Percentiles rank a stretch among this genome's conserved stretches.
Evolutionary conservation across 306 rosid species (phyloP).

Genomic region (Gynostemma pentaphyllum): DNA sequence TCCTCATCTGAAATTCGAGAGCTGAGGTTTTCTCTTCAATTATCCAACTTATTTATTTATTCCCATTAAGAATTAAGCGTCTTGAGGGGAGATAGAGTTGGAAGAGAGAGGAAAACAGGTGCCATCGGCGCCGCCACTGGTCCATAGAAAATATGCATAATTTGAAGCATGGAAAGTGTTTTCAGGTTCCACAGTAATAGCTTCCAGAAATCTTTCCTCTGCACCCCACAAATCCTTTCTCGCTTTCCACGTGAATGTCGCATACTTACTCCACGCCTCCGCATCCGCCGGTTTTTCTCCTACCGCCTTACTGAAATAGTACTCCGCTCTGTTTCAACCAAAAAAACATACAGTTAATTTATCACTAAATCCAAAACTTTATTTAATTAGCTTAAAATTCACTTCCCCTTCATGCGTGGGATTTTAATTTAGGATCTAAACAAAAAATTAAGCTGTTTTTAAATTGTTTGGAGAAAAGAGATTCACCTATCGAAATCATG

Average conservation of each 20-base stretch:
- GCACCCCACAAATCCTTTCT: constrained; percentile 61
- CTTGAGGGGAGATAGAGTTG: neutral
- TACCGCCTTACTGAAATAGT: constrained; percentile 41
- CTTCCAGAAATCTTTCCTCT: constrained; percentile 47
- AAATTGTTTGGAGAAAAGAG: neutral
- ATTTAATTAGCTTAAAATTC: no score
- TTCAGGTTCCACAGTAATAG: constrained; percentile 46
- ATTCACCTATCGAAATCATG: constrained; percentile 48
- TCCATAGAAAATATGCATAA: constrained; percentile 68
- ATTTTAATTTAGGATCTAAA: no score
- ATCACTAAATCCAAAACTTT: no score
- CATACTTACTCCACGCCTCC: constrained; percentile 48
- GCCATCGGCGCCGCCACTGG: constrained; percentile 48
- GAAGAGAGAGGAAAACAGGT: constrained; percentile 19
- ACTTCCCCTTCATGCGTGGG: no score
- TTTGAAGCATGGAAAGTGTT: constrained; percentile 39
- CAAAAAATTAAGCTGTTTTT: no score
- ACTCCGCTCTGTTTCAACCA: constrained; percentile 88
- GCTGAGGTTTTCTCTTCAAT: neutral
- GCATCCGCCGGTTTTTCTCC: constrained; percentile 39
- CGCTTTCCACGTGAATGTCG: constrained; percentile 49
- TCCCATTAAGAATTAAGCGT: neutral
- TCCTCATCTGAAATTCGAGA: neutral
- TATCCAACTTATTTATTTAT: no score
- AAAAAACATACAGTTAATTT: no score